A percentile compares a stretch with the other conserved stretches of the same genome.
phyloP scores from a whole-genome alignment of 305 asterid species.

The Fraxinus latifolia region DNA sequence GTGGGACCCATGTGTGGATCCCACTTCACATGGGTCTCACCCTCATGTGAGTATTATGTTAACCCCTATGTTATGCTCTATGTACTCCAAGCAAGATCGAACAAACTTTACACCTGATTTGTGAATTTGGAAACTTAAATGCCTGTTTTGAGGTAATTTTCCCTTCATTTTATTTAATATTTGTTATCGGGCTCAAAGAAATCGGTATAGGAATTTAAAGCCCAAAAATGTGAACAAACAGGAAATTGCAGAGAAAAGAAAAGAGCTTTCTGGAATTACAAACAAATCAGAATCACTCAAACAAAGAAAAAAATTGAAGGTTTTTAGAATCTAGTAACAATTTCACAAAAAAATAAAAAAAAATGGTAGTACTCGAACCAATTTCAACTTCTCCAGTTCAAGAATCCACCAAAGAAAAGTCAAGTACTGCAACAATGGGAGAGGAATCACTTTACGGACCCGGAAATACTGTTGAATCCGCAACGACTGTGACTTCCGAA shows the following conservation, averaged over 20 bases:
- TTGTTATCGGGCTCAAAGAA: background rate
- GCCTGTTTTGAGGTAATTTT: too few species aligned
- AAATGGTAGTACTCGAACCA: constrained; percentile 71
- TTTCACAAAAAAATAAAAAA: background rate
- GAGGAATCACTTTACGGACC: constrained; percentile 23
- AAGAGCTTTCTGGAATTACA: background rate
- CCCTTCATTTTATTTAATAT: background rate
- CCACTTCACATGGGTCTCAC: too few species aligned
- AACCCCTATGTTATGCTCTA: too few species aligned
- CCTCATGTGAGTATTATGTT: too few species aligned
- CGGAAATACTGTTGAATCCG: constrained; percentile 9
- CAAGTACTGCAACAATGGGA: constrained; percentile 16
- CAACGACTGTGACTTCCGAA: constrained; percentile 36
- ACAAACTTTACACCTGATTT: too few species aligned
- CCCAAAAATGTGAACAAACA: background rate
- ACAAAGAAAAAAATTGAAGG: constrained; percentile 6
- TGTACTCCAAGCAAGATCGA: too few species aligned
- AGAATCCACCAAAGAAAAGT: constrained; percentile 23
- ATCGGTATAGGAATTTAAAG: background rate
- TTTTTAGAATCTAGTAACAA: background rate
- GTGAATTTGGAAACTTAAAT: too few species aligned
- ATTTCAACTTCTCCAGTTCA: constrained; percentile 13
- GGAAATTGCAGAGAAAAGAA: background rate
- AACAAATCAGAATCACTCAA: constrained; percentile 18
- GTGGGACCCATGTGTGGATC: too few species aligned